Base-by-base conservation (phyloP, 495 filamentous ascomycete species). In the Antarctomyces pellizariae region DNA sequence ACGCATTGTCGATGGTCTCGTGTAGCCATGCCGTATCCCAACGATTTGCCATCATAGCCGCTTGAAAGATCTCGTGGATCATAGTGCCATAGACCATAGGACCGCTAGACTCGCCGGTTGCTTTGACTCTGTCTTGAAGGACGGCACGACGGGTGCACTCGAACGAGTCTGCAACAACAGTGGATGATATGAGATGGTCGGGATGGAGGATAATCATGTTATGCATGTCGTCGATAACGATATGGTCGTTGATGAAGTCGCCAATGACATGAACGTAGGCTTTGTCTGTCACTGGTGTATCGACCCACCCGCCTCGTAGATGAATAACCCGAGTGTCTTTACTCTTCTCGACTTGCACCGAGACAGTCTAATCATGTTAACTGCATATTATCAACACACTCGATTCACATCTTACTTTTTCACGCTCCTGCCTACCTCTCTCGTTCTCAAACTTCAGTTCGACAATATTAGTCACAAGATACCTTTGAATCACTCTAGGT, bases 201-300 rank as follows among this genome's bases (percentile, higher is more conserved):
- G 86, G 86, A 44, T 97, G 80, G 7, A 97, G 56, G 36, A 97
- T 84, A 19, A 97, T 50, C 53, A 92, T 74, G 38, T 90, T 76
- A 28, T 71, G 54, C 13, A 54, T 47, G 43, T 92, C 77, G 45
- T 82, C 71, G 30, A 71, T 49, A 33, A 78, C 61, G 44, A 67
- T 71, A 4, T 74, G 72, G 7, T 48, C 51, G 3, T 52, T 34
- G 29, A 71, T 53, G 38, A 91, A 89, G 11, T 64, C 51, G n/a
- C 82, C 80, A 30, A 91, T 72, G 29, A 91, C 48, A 48, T 92
- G 78, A 28, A 95, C 67, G 42, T 67, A 79, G 5, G 75, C 67
- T 20, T 71, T 73, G 22, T 61, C 56, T 16, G 55, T 66, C 24
- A 70, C 79, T 15, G 71, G 64, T 5, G 74, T 89, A 15, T 79